Conservation (phyloP, 2,329 filamentous ascomycete species). For the Gnomoniopsis sp. region DNA sequence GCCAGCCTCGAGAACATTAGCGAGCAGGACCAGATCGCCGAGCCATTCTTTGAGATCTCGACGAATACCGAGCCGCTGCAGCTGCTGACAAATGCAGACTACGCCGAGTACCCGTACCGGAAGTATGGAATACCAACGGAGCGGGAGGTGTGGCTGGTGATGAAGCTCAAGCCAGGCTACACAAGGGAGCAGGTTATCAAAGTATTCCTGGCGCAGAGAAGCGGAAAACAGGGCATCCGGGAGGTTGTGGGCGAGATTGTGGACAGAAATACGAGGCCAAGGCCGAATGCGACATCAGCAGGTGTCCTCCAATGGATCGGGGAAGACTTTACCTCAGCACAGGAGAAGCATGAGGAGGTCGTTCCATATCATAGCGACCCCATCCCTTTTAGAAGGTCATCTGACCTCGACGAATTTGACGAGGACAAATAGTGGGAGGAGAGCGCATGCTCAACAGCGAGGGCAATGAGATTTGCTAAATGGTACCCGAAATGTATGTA, state of each 20-base stretch:
- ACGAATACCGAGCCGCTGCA: constrained; percentile 44
- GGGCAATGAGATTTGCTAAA: too few relatives aligned
- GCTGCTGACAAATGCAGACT: constrained; percentile 63
- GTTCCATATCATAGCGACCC: not conserved
- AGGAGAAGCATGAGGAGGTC: not conserved
- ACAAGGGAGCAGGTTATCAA: constrained; percentile 58
- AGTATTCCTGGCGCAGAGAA: constrained; percentile 56
- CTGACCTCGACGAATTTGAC: not conserved
- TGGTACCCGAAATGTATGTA: not conserved
- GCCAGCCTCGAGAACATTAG: constrained; percentile 66
- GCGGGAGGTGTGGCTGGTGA: constrained; percentile 47
- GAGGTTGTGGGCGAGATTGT: constrained; percentile 69
- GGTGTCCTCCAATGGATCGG: constrained; percentile 1
- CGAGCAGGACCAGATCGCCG: constrained; percentile 47
- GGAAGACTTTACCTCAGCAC: not conserved
- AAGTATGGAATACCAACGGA: constrained; percentile 73
- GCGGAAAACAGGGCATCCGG: constrained; percentile 65
- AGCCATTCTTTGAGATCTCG: constrained; percentile 65
- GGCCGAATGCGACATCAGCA: not conserved
- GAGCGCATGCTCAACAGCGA: too few relatives aligned
- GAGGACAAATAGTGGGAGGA: not conserved
- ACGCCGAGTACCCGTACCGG: constrained; percentile 68
- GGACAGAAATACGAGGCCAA: constrained; percentile 51
- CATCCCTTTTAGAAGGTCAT: too few relatives aligned
- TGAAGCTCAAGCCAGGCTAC: constrained; percentile 34